Conservation (phyloP, 2,329 filamentous ascomycete species). For the Fusarium coicis region DNA sequence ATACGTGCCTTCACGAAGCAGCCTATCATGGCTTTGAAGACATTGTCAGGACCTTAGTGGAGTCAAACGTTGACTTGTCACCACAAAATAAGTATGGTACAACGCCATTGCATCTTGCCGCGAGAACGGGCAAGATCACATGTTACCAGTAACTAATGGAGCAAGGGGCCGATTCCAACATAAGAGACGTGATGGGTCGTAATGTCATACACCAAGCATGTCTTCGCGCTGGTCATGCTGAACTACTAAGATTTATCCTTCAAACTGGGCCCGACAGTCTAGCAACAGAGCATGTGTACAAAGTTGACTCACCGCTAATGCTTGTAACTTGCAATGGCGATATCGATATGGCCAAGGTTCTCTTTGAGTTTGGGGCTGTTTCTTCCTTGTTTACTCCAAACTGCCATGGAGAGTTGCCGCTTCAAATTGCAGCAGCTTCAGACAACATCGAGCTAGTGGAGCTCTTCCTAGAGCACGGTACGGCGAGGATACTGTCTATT, state of each 20-base stretch:
- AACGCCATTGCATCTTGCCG: neutral
- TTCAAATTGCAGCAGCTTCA: rapidly evolving
- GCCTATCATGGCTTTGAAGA: rapidly evolving
- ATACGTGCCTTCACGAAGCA: rapidly evolving
- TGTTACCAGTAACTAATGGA: neutral
- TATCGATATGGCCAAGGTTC: neutral
- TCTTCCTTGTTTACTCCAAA: neutral
- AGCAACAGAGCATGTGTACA: rapidly evolving
- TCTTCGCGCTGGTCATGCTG: rapidly evolving
- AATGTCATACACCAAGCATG: neutral
- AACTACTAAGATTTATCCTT: neutral
- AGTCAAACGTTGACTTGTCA: rapidly evolving
- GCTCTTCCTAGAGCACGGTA: neutral
- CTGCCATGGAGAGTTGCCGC: too few species aligned
- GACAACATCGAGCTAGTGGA: rapidly evolving
- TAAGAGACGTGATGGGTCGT: rapidly evolving
- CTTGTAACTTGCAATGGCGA: rapidly evolving
- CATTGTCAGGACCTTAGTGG: neutral
- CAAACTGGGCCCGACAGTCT: neutral
- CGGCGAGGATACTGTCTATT: rapidly evolving
- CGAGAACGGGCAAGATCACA: rapidly evolving
- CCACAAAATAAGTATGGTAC: rapidly evolving
- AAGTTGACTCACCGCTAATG: rapidly evolving
- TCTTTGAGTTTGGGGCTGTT: neutral
- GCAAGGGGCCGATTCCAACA: rapidly evolving